phyloP scores from a whole-genome alignment of 768 basidiomycete species.

The Thelephora ganbajun region DNA sequence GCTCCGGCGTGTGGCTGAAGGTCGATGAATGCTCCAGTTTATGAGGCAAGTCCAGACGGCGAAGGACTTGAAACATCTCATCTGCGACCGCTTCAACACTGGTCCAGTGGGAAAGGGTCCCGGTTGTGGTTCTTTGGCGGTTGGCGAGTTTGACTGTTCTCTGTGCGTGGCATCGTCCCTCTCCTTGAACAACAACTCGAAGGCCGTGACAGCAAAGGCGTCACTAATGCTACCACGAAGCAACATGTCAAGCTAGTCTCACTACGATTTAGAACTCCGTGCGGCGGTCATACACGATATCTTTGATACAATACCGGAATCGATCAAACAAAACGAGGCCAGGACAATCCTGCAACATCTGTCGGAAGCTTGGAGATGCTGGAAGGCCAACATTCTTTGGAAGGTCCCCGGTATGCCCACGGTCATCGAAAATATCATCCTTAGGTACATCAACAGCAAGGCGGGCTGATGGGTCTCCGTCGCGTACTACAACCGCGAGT shows the following conservation, averaged over 20 bases:
- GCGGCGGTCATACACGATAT: conserved; percentile 99
- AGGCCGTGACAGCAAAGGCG: conserved; percentile 89
- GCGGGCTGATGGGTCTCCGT: conserved; percentile 99
- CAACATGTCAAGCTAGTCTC: conserved; percentile 98
- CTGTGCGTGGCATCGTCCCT: conserved; percentile 97
- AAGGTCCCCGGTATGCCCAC: conserved; percentile 99
- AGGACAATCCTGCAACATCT: conserved; percentile 98
- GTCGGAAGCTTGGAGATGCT: conserved; percentile 97
- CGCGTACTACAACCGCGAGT: conserved; percentile 95
- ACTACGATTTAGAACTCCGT: conserved; percentile 93
- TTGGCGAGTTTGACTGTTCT: conserved; percentile 99
- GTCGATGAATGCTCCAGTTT: conserved; percentile 31
- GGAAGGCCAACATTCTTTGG: conserved; percentile 98
- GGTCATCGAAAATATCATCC: conserved; percentile 96
- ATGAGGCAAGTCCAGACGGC: conserved; percentile 99
- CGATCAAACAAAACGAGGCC: conserved; percentile 98
- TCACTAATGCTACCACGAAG: conserved; percentile 97
- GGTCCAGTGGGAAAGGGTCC: conserved; percentile 99
- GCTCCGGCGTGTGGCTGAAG: neutral
- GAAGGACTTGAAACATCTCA: conserved; percentile 96
- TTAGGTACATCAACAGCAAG: conserved; percentile 98
- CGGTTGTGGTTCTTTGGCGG: conserved; percentile 99
- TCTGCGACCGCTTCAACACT: conserved; percentile 98
- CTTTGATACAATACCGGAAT: conserved; percentile 99
- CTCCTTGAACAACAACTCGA: conserved; percentile 97